Base-by-base conservation (phyloP, 2,329 filamentous ascomycete species). In the Trichoderma oligosporum region DNA sequence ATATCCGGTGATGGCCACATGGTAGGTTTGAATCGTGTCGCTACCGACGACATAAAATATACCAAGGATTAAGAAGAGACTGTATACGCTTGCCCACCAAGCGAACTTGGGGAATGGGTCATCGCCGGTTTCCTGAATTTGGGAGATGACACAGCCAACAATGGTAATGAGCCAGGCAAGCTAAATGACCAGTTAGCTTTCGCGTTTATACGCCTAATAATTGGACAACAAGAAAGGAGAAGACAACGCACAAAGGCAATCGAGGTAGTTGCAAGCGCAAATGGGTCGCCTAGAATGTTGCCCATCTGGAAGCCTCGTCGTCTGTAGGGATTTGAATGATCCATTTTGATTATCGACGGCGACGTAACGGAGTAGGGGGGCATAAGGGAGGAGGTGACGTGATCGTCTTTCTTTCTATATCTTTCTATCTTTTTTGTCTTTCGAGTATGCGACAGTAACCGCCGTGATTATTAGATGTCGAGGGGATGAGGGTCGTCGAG, bases 131-230 rank as follows among this genome's bases (percentile, higher is more conserved):
- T 69, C 67, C 58, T 81, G 73, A 39, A 82, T 68, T 58, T 82
- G 79, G 38, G 87, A 86, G 65, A 97, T 84, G 69, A 96, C 86
- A 60, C 89, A 93, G 62, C 86, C 82, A 67, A 97, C 82, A 72
- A 97, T 95, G 44, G 91, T 85, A 68, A 99, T 96, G 64, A 96
- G 74, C 94, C 94, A 99, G 59, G 92, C 93, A 62, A 96, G 85
- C 93, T 97, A 61, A 39, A 11, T 4, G 14, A 31, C 7, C 22
- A 39, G 63, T 68, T 65, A 67, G 64, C 20, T 35, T 8, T 57
- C 35, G 35, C 52, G 52, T 41, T 55, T 55, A 55, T 41, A 55
- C 14, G n/a, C 46, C 18, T 25, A 29, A 35, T 27, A 18, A 16
- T 20, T 27, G 3, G 36, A 58, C 42, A 51, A 49, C 25, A n/a